Conservation (phyloP, 306 rosid genomes). For the Purshia tridentata region DNA sequence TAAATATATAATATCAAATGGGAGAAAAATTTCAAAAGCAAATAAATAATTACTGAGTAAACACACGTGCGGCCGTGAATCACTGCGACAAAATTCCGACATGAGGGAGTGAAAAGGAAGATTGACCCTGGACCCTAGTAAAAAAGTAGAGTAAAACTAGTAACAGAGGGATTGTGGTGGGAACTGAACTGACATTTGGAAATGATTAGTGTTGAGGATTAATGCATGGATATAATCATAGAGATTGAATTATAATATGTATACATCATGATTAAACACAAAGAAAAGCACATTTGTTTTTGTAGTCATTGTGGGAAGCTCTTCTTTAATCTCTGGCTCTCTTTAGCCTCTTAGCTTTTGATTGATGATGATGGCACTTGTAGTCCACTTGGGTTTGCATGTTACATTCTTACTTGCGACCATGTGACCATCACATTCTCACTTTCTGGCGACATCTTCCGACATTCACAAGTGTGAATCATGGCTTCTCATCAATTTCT, state of each 20-base stretch:
- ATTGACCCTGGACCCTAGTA: neutral
- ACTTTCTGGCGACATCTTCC: constrained; percentile 38
- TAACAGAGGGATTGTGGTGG: neutral
- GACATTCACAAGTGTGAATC: constrained; percentile 32
- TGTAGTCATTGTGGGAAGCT: constrained; percentile 21
- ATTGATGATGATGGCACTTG: constrained; percentile 20
- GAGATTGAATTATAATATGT: neutral
- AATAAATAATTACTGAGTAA: neutral
- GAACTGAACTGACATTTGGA: constrained; percentile 18
- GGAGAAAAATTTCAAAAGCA: neutral
- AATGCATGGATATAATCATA: constrained; percentile 11
- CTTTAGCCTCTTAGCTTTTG: constrained; percentile 1
- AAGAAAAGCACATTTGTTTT: neutral
- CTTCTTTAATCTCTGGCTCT: neutral
- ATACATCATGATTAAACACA: constrained; percentile 18
- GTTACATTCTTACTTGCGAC: constrained; percentile 15
- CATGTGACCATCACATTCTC: constrained; percentile 32
- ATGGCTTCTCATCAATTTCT: constrained; percentile 2
- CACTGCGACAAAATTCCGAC: constrained; percentile 21
- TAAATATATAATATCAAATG: too few relatives aligned
- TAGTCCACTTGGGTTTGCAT: constrained; percentile 22
- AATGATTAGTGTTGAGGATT: constrained; percentile 20
- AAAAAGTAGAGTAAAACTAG: neutral
- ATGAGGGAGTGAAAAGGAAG: constrained; percentile 2
- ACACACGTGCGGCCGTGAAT: constrained; percentile 26